These are phyloP conservation scores for Fraxinus greggii DNA, from an alignment of 305 asterid species.

Conservation along the genomic window DNA sequence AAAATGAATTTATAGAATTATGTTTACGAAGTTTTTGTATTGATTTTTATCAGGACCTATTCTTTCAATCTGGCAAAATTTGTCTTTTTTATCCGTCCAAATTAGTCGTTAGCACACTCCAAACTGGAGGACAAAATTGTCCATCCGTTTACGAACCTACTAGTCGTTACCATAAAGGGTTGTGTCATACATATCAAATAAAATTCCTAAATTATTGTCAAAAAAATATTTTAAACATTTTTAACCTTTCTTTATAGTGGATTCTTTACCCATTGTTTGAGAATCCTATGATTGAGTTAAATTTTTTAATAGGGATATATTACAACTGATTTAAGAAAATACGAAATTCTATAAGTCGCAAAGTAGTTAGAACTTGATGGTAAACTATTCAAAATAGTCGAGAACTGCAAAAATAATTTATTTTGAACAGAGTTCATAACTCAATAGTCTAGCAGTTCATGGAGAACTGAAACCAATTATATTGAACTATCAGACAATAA, in stretches of 20 bases:
- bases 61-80: too few species aligned
- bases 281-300: not conserved
- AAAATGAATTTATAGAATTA: not conserved
- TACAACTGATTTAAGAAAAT: not conserved
- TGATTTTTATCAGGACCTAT: too few species aligned
- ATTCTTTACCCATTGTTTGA: not conserved
- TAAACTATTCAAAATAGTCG: not conserved
- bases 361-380: not conserved
- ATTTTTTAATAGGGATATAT: not conserved
- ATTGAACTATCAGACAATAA: not conserved
- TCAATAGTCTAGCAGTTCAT: not conserved
- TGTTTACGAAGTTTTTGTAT: too few species aligned
- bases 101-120: not conserved
- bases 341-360: not conserved
- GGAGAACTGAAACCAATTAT: not conserved
- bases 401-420: not conserved
- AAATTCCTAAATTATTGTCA: not conserved
- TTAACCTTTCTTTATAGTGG: not conserved
- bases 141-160: too few species aligned
- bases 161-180: not conserved
- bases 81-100: too few species aligned
- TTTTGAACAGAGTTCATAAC: not conserved
- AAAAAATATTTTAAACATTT: not conserved
- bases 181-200: not conserved
- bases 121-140: too few species aligned